phyloP scores from a whole-genome alignment of 2,329 filamentous ascomycete genomes.

The Stachybotrys chartarum region DNA sequence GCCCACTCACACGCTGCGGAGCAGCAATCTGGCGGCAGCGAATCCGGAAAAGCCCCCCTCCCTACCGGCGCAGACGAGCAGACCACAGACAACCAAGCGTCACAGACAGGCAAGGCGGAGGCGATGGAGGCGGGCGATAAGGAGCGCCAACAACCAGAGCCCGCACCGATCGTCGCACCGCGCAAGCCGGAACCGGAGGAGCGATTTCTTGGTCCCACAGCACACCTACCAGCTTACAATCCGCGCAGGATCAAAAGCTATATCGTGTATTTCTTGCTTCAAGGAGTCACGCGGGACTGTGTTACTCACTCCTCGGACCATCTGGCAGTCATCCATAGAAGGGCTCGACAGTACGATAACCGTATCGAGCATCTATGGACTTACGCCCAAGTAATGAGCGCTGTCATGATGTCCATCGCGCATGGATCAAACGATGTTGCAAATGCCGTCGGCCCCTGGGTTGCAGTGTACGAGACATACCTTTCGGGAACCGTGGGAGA shows the following conservation, averaged over 20 bases:
- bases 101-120: no score
- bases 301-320: conserved; percentile 4
- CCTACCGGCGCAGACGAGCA: not conserved
- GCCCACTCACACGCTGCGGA: conserved; percentile 6
- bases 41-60: not conserved
- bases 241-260: conserved; percentile 7
- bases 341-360: conserved; percentile 26
- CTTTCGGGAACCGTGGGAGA: not conserved
- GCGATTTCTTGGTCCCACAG: conserved; percentile 8
- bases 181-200: not conserved
- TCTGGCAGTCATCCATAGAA: not conserved
- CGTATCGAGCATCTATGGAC: conserved; percentile 38
- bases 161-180: not conserved
- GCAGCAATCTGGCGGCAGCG: not conserved
- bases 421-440: conserved; percentile 34
- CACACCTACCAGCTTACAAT: conserved; percentile 8
- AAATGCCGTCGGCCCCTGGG: conserved; percentile 30
- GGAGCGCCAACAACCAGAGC: not conserved
- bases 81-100: no score
- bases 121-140: not conserved
- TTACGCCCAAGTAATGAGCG: conserved; percentile 29
- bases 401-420: conserved; percentile 18
- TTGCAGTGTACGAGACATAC: conserved; percentile 25
- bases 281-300: conserved; percentile 14
- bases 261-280: conserved; percentile 12